Conservation (phyloP, 345 rosid species). For the Ceriops decandra region DNA sequence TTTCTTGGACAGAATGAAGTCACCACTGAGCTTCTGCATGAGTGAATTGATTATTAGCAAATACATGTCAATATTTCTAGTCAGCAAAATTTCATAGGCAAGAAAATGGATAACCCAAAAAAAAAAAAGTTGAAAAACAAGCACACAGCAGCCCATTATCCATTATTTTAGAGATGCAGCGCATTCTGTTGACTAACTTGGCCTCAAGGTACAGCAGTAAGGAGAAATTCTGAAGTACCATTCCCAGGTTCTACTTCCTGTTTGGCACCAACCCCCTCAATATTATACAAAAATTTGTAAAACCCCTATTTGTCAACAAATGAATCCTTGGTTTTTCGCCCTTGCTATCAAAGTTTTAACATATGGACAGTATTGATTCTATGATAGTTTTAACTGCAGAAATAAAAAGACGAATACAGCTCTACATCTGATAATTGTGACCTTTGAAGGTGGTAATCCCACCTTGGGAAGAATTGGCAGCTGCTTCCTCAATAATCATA, state of each 20-base stretch:
- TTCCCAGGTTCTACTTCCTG: slow-evolving; percentile 18
- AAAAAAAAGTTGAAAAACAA: not conserved
- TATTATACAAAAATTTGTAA: slow-evolving; percentile 10
- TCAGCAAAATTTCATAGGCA: not conserved
- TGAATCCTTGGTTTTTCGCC: slow-evolving; percentile 34
- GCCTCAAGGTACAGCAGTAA: not conserved
- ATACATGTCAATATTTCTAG: too few species aligned
- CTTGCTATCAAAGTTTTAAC: slow-evolving; percentile 36
- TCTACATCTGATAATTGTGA: slow-evolving; percentile 21
- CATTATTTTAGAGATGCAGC: not conserved
- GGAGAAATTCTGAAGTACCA: not conserved
- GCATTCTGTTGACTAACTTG: not conserved
- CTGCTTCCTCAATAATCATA: not conserved
- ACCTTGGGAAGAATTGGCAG: slow-evolving; percentile 43
- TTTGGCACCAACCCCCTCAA: slow-evolving; percentile 12
- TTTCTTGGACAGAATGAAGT: not conserved
- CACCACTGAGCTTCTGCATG: slow-evolving; percentile 3
- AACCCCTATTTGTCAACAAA: slow-evolving; percentile 20
- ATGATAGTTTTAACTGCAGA: slow-evolving; percentile 28
- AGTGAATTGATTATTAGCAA: too few species aligned
- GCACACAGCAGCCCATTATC: not conserved
- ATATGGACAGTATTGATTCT: slow-evolving; percentile 52
- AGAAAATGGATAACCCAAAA: not conserved
- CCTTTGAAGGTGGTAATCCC: slow-evolving; percentile 18
- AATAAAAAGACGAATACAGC: slow-evolving; percentile 33